Evolutionary conservation across 345 rosid genomes (phyloP).

Genomic region (Cardamine resedifolia): DNA sequence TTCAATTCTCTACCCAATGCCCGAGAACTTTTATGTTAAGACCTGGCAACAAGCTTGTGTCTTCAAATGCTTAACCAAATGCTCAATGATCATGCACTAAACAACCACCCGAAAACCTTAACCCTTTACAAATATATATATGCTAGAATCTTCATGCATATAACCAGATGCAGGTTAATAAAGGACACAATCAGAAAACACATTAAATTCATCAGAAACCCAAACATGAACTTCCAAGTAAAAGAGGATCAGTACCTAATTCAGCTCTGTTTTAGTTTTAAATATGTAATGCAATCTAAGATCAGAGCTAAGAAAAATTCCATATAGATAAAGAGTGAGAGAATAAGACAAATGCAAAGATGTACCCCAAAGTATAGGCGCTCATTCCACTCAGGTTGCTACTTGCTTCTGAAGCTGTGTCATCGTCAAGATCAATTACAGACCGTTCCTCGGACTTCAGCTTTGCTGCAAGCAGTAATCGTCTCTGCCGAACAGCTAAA

Average conservation of each 20-base stretch:
- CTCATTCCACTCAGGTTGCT: conserved; percentile 96
- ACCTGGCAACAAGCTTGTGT: background rate
- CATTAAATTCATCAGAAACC: background rate
- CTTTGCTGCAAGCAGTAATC: conserved; percentile 88
- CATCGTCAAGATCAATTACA: conserved; percentile 72
- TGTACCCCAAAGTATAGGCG: conserved; percentile 84
- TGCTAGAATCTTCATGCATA: background rate
- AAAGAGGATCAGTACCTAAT: background rate
- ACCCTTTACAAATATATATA: background rate
- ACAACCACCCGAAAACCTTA: background rate
- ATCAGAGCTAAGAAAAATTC: conserved; percentile 1
- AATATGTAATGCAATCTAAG: conserved; percentile 13
- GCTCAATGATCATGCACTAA: conserved; percentile 13
- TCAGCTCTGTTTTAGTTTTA: conserved; percentile 3
- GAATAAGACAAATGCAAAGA: background rate
- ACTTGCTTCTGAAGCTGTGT: conserved; percentile 90
- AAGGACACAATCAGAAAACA: background rate
- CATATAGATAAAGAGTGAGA: background rate
- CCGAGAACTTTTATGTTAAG: background rate
- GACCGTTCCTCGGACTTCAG: conserved; percentile 72
- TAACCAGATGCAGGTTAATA: background rate
- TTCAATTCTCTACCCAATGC: conserved; percentile 3
- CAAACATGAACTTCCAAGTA: background rate
- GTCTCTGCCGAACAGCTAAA: conserved; percentile 93
- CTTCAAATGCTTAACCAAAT: background rate